phyloP scores from a whole-genome alignment of 225 moss, liverwort and hornwort species.

The Marchantia paleacea region DNA sequence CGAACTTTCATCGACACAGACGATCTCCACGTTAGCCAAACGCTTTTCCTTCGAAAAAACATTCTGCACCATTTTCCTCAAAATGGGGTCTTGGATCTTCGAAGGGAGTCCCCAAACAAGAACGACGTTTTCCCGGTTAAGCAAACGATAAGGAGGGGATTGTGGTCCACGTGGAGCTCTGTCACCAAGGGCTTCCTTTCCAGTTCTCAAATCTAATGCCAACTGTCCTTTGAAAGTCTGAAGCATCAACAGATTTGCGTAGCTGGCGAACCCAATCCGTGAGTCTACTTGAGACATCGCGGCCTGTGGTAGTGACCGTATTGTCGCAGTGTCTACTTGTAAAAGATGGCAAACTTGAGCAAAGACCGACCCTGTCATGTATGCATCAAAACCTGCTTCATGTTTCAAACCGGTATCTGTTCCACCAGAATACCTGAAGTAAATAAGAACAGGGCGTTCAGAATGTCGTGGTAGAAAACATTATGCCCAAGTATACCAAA shows the following conservation, averaged over 20 bases:
- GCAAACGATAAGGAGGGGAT: conserved; percentile 21
- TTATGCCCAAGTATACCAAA: neutral
- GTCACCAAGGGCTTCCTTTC: conserved; percentile 38
- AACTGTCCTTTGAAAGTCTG: conserved; percentile 37
- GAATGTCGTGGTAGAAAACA: neutral
- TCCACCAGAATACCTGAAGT: conserved; percentile 36
- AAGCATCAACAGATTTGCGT: conserved; percentile 43
- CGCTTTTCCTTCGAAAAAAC: conserved; percentile 25
- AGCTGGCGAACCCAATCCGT: conserved; percentile 35
- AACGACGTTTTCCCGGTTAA: conserved; percentile 38
- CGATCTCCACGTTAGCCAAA: conserved; percentile 27
- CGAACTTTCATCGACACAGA: conserved; percentile 35
- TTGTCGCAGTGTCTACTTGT: conserved; percentile 26
- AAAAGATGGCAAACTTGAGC: conserved; percentile 47
- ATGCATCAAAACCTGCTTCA: conserved; percentile 79
- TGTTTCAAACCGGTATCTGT: conserved; percentile 36
- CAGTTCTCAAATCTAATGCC: conserved; percentile 42
- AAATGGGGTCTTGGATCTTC: conserved; percentile 18
- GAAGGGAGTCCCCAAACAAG: conserved; percentile 43
- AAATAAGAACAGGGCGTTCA: neutral
- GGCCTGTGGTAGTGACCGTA: conserved; percentile 28
- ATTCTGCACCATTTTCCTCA: conserved; percentile 35
- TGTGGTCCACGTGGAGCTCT: conserved; percentile 36
- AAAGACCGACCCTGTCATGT: conserved; percentile 80
- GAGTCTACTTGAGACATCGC: neutral